A percentile compares a stretch with the other conserved stretches of the same genome.
These are phyloP conservation scores for Exidia glandulosa DNA, from an alignment of 768 basidiomycete genomes.

Conservation along the genomic window DNA sequence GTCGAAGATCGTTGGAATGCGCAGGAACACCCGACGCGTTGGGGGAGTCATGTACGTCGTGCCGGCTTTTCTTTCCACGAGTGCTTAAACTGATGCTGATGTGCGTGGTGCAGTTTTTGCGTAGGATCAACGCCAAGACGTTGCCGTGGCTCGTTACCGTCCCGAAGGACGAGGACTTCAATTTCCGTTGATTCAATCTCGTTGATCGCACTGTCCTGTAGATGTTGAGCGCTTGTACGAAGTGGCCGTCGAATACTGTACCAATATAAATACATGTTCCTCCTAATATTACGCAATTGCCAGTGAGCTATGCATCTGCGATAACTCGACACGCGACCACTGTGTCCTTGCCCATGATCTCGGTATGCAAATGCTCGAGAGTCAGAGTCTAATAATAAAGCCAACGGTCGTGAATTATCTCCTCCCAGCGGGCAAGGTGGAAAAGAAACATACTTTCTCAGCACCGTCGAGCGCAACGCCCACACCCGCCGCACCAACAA, in stretches of 20 bases:
- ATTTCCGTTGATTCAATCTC: too few species aligned
- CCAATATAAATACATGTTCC: too few species aligned
- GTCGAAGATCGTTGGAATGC: conserved; percentile 54
- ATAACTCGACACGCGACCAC: conserved; percentile 15
- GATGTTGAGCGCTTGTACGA: too few species aligned
- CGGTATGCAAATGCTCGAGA: conserved; percentile 19
- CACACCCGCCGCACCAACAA: conserved; percentile 66
- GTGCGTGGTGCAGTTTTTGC: conserved; percentile 22
- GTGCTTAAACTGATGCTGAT: background rate
- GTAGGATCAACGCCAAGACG: conserved; percentile 39
- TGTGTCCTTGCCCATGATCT: conserved; percentile 21
- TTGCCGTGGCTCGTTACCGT: conserved; percentile 41
- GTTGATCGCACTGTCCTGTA: too few species aligned
- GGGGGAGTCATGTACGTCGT: conserved; percentile 26
- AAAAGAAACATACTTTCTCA: too few species aligned
- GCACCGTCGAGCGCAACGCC: conserved; percentile 31
- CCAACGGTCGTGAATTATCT: too few species aligned
- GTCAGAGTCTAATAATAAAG: too few species aligned
- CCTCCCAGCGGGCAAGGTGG: too few species aligned
- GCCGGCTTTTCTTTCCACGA: too few species aligned
- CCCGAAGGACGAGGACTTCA: conserved; percentile 25
- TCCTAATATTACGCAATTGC: too few species aligned
- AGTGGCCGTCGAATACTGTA: too few species aligned
- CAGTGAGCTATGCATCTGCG: too few species aligned
- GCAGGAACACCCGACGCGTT: conserved; percentile 37